Conservation (phyloP, 495 filamentous ascomycete species). For the Aspergillus conjunctus region DNA sequence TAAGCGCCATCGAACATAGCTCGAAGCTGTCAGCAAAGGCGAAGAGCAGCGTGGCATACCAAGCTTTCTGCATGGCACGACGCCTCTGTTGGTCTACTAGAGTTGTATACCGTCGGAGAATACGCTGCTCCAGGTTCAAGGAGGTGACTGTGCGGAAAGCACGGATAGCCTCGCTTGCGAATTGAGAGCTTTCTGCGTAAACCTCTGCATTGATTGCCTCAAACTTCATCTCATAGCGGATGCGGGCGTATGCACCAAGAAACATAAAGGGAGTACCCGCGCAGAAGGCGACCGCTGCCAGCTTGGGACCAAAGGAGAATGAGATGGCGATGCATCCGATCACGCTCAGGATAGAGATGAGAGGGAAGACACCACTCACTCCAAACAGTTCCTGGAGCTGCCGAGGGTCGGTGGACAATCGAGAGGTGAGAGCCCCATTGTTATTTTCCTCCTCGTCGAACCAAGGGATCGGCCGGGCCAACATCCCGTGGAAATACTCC, state of each 20-base stretch:
- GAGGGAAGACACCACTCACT: constrained; percentile 30
- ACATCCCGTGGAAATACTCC: constrained; percentile 62
- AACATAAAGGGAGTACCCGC: constrained; percentile 57
- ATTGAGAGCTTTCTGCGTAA: constrained; percentile 54
- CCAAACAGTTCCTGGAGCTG: constrained; percentile 65
- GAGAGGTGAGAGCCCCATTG: constrained; percentile 51
- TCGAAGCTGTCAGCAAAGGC: constrained; percentile 43
- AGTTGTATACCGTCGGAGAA: constrained; percentile 48
- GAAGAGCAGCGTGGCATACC: constrained; percentile 43
- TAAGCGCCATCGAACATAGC: constrained; percentile 57
- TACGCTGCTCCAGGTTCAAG: constrained; percentile 54
- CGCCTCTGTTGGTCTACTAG: constrained; percentile 54
- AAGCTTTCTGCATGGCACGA: constrained; percentile 53
- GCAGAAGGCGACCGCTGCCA: constrained; percentile 58
- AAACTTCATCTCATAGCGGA: constrained; percentile 54
- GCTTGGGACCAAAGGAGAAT: constrained; percentile 64
- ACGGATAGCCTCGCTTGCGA: constrained; percentile 59
- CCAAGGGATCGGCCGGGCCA: constrained; percentile 58
- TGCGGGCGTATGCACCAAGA: constrained; percentile 55
- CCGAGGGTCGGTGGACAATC: constrained; percentile 59
- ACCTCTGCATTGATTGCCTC: constrained; percentile 59
- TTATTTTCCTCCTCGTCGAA: constrained; percentile 55
- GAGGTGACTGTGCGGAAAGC: constrained; percentile 61
- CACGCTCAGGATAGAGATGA: constrained; percentile 50
- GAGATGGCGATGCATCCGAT: constrained; percentile 57